phyloP scores from a whole-genome alignment of 2,329 filamentous ascomycete genomes.

The Ambrosiella xylebori region DNA sequence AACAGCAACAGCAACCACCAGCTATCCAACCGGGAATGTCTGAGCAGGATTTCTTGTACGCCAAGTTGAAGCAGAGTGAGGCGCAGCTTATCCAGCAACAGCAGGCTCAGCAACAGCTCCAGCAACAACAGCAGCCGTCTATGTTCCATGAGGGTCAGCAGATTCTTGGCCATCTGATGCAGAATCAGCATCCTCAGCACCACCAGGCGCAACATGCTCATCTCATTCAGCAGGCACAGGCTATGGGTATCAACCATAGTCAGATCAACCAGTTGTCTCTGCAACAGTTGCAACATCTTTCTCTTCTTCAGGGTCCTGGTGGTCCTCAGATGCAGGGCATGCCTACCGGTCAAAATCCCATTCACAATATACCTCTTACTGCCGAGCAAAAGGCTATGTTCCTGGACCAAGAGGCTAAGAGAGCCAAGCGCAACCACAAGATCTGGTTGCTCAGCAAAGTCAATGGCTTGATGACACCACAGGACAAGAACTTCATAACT shows the following conservation, averaged over 20 bases:
- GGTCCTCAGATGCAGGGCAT: constrained; percentile 1
- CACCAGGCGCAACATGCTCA: constrained; percentile 17
- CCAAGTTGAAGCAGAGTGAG: constrained; percentile 12
- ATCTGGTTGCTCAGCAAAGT: constrained; percentile 85
- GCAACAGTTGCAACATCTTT: constrained; percentile 41
- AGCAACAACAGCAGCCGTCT: constrained; percentile 13
- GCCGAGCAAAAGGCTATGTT: constrained; percentile 74
- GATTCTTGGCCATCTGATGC: constrained; percentile 24
- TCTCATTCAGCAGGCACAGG: constrained; percentile 23
- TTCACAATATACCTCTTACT: constrained; percentile 47
- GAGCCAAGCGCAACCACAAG: constrained; percentile 95
- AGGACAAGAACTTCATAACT: constrained; percentile 99
- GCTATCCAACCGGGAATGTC: constrained; percentile 5
- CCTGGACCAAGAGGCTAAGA: constrained; percentile 78
- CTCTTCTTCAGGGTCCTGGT: constrained; percentile 19
- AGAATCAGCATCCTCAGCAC: constrained; percentile 15
- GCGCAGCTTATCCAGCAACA: constrained; percentile 20
- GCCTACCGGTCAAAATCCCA: constrained; percentile 13
- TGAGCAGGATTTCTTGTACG: constrained; percentile 12
- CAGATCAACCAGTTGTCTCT: constrained; percentile 53
- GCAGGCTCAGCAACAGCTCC: constrained; percentile 14
- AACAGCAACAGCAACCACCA: constrained; percentile 16
- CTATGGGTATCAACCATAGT: constrained; percentile 22
- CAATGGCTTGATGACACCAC: constrained; percentile 95
- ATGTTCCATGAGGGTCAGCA: constrained; percentile 21